Conservation (phyloP, 129 eudicot genomes). For the Erigeron canadensis region DNA sequence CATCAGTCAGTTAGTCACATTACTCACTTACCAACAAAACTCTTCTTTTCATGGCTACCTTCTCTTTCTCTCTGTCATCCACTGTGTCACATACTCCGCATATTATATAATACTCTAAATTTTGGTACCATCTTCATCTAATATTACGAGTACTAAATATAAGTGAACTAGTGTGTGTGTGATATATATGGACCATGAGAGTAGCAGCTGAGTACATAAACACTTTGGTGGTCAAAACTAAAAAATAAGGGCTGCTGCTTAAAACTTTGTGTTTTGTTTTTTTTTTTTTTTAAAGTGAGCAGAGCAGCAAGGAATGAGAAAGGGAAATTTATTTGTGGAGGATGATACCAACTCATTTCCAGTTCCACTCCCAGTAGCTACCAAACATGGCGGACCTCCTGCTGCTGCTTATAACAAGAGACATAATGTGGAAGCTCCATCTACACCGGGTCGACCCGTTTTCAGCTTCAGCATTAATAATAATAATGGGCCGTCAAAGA, state of each 20-base stretch:
- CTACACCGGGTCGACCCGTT: slow-evolving; percentile 84
- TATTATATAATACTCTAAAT: too few species aligned
- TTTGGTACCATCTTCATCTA: too few species aligned
- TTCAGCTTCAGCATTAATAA: slow-evolving; percentile 65
- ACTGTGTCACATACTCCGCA: too few species aligned
- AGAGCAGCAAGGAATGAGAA: slow-evolving; percentile 16
- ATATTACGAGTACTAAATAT: too few species aligned
- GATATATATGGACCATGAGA: too few species aligned
- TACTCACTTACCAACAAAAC: slow-evolving; percentile 18
- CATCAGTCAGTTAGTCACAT: slow-evolving; percentile 20
- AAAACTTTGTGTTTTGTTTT: too few species aligned
- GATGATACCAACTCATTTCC: slow-evolving; percentile 49
- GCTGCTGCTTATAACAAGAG: slow-evolving; percentile 36
- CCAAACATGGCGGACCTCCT: not conserved
- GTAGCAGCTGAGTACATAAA: too few species aligned
- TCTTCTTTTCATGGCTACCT: slow-evolving; percentile 24
- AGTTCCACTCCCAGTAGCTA: slow-evolving; percentile 50
- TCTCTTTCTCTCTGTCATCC: slow-evolving; percentile 13
- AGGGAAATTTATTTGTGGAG: slow-evolving; percentile 58
- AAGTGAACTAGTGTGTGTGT: too few species aligned
- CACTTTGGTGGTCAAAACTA: too few species aligned
- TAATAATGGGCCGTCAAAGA: slow-evolving; percentile 32
- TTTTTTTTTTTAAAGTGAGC: slow-evolving; percentile 6
- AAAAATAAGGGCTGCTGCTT: too few species aligned
- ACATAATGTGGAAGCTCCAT: slow-evolving; percentile 52